Conservation (phyloP, 345 rosid species). For the Aquilaria yunnanensis region DNA sequence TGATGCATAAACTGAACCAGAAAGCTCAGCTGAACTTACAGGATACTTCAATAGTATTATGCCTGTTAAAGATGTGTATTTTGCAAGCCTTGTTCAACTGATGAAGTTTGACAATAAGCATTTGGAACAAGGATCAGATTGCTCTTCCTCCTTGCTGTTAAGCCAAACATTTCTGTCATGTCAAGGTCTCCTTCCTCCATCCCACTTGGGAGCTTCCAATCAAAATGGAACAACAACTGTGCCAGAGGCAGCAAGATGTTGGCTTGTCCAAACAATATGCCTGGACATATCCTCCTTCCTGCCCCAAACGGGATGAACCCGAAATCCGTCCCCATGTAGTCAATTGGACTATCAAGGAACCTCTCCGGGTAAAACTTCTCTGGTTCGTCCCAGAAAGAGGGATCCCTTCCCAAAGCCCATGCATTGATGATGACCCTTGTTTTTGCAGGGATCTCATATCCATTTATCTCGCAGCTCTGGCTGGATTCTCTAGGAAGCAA, state of each 20-base stretch:
- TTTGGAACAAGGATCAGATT: constrained; percentile 11
- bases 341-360: constrained; percentile 9
- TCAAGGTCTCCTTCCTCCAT: constrained; percentile 9
- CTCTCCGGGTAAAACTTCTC: constrained; percentile 28
- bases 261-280: constrained; percentile 13
- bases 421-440: constrained; percentile 22
- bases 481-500: constrained; percentile 22
- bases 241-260: constrained; percentile 20
- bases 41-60: too few relatives aligned
- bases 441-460: constrained; percentile 20
- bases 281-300: constrained; percentile 29
- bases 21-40: too few relatives aligned
- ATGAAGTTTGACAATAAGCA: constrained; percentile 4
- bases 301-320: constrained; percentile 26
- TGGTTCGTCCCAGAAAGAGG: constrained; percentile 17
- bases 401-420: constrained; percentile 29
- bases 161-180: constrained; percentile 6
- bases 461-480: constrained; percentile 17
- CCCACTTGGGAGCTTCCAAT: constrained; percentile 20
- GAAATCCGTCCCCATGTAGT: constrained; percentile 20
- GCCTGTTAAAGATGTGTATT: too few relatives aligned
- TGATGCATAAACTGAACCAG: too few relatives aligned
- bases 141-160: constrained; percentile 6
- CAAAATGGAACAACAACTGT: constrained; percentile 21
- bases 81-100: not conserved